phyloP scores from a whole-genome alignment of 2,329 filamentous ascomycete genomes.

The Pezicula carpinea region DNA sequence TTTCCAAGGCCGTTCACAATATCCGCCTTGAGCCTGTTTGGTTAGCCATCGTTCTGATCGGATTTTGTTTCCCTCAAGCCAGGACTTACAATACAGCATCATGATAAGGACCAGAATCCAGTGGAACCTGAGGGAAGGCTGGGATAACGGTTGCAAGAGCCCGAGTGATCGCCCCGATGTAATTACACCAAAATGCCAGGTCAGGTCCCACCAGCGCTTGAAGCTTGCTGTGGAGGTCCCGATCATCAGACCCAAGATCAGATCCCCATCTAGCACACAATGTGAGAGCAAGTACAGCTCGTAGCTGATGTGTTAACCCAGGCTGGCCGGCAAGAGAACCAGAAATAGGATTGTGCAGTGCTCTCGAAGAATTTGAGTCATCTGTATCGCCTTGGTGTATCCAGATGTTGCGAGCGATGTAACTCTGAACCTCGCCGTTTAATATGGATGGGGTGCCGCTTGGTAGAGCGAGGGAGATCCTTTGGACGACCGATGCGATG shows the following conservation, averaged over 20 bases:
- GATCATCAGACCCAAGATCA: constrained; percentile 46
- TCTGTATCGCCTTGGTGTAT: constrained; percentile 41
- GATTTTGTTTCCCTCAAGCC: background rate
- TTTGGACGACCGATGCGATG: constrained; percentile 25
- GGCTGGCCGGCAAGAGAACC: constrained; percentile 61
- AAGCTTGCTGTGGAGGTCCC: constrained; percentile 16
- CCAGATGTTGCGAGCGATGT: constrained; percentile 48
- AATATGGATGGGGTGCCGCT: constrained; percentile 32
- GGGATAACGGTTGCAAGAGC: constrained; percentile 16
- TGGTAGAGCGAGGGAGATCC: constrained; percentile 14
- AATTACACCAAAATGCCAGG: constrained; percentile 27
- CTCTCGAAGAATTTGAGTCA: constrained; percentile 57
- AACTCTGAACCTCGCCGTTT: constrained; percentile 37
- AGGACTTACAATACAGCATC: background rate
- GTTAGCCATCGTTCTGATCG: background rate
- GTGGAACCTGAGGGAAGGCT: constrained; percentile 6
- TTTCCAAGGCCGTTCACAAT: constrained; percentile 9
- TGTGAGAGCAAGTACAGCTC: constrained; percentile 66
- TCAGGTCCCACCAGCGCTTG: constrained; percentile 20
- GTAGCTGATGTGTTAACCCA: constrained; percentile 67
- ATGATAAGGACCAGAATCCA: background rate
- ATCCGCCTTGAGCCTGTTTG: constrained; percentile 1
- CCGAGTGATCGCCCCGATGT: constrained; percentile 21
- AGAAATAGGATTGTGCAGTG: constrained; percentile 67
- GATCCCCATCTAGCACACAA: constrained; percentile 72